Percentiles rank a stretch among this genome's conserved stretches.
These are phyloP conservation scores for Ambrosiella beaveri DNA, from an alignment of 2,329 filamentous ascomycete species.

Conservation along the genomic window DNA sequence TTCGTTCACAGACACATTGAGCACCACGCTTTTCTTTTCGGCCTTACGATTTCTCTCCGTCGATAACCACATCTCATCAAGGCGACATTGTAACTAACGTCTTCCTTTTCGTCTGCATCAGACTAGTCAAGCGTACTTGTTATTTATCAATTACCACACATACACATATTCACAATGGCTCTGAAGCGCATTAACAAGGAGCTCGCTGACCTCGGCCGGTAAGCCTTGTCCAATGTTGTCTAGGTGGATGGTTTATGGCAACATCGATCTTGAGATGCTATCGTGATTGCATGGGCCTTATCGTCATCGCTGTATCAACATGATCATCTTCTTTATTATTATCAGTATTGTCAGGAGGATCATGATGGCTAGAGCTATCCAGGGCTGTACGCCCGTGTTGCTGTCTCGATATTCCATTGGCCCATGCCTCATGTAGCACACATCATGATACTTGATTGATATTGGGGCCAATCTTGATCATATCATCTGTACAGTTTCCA, in stretches of 20 bases:
- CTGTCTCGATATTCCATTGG: no score
- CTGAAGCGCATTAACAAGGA: conserved; percentile 93
- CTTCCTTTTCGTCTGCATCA: neutral
- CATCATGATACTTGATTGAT: no score
- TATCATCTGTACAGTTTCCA: no score
- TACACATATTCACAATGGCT: conserved; percentile 41
- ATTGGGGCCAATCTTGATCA: no score
- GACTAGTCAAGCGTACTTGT: neutral
- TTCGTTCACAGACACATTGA: neutral
- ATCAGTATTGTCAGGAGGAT: no score
- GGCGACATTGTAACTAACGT: neutral
- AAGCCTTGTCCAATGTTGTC: conserved; percentile 21
- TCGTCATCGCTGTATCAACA: no score
- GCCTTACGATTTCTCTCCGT: no score
- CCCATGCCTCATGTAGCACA: no score
- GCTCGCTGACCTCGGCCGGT: conserved; percentile 79
- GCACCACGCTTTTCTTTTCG: neutral
- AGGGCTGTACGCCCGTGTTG: no score
- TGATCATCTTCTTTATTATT: no score
- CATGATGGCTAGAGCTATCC: no score
- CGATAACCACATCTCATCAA: neutral
- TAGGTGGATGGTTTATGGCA: neutral
- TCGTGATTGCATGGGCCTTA: no score
- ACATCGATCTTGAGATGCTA: neutral
- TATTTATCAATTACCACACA: neutral